Percentiles rank a stretch among this genome's conserved stretches.
These are phyloP conservation scores for Pichia heedii DNA, from an alignment of 805 yeast genomes.

Conservation along the genomic window DNA sequence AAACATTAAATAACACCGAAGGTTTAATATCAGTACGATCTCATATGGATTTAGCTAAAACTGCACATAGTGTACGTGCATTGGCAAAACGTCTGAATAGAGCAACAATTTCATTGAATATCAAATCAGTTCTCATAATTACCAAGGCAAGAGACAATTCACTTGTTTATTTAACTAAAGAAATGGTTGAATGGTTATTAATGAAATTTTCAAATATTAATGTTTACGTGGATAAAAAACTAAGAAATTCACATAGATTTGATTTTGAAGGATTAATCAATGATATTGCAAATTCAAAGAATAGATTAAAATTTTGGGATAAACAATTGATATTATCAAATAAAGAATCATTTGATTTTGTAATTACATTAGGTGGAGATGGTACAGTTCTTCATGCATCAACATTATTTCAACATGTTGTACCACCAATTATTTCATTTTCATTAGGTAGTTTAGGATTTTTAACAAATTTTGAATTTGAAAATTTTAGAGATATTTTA, in stretches of 20 bases:
- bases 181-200: slow-evolving; percentile 71
- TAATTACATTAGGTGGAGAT: slow-evolving; percentile 91
- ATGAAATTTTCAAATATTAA: slow-evolving; percentile 18
- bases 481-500: slow-evolving; percentile 54
- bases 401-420: slow-evolving; percentile 71
- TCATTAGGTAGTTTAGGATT: slow-evolving; percentile 90
- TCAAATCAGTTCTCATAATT: slow-evolving; percentile 66
- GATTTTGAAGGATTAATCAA: slow-evolving; percentile 43
- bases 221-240: slow-evolving; percentile 68
- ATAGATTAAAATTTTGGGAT: slow-evolving; percentile 60
- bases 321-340: slow-evolving; percentile 39
- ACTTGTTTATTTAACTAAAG: slow-evolving; percentile 65
- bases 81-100: slow-evolving; percentile 62
- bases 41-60: slow-evolving; percentile 69
- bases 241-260: slow-evolving; percentile 56
- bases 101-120: slow-evolving; percentile 63
- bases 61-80: slow-evolving; percentile 73
- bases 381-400: slow-evolving; percentile 91
- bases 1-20: slow-evolving; percentile 5
- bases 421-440: slow-evolving; percentile 88
- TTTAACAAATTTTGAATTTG: slow-evolving; percentile 76
- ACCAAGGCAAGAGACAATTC: slow-evolving; percentile 88
- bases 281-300: slow-evolving; percentile 37
- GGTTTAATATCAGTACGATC: slow-evolving; percentile 50
- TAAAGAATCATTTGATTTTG: slow-evolving; percentile 56